Percentiles rank a stretch among this genome's conserved stretches.
These are phyloP conservation scores for Eleusine coracana DNA, from an alignment of 176 grass and related monocot species.

Conservation along the genomic window DNA sequence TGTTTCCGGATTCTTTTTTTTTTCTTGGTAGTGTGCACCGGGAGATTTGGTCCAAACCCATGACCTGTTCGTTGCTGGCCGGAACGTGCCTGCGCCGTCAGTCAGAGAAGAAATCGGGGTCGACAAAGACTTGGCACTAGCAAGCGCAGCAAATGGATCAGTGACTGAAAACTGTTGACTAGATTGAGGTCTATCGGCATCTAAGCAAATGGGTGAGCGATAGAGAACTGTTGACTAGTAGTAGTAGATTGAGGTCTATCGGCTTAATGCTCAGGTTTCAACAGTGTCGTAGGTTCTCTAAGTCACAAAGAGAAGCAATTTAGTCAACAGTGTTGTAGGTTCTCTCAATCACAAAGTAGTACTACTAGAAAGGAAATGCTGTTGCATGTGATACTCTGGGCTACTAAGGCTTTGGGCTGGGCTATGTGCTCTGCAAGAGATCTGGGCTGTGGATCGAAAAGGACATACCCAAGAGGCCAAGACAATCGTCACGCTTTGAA, in stretches of 20 bases:
- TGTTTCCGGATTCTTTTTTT: neutral
- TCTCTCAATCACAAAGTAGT: too few relatives aligned
- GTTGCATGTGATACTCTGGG: neutral
- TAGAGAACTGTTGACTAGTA: too few relatives aligned
- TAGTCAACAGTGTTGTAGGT: too few relatives aligned
- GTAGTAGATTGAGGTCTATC: too few relatives aligned
- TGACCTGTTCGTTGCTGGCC: constrained; percentile 4
- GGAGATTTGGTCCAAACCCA: neutral
- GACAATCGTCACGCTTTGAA: too few relatives aligned
- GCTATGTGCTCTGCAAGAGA: neutral
- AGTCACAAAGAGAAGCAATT: neutral
- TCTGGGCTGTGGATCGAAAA: neutral
- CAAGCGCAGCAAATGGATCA: neutral
- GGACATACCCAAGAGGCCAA: too few relatives aligned
- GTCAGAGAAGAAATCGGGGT: neutral
- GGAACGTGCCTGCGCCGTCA: neutral
- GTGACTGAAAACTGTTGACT: neutral
- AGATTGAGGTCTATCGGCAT: neutral
- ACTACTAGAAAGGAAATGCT: neutral
- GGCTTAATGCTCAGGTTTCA: neutral
- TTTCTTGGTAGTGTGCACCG: neutral
- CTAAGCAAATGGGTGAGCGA: too few relatives aligned
- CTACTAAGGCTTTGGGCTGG: neutral
- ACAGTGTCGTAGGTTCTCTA: too few relatives aligned
- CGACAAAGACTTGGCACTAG: neutral